Percentiles rank a stretch among this genome's conserved stretches.
These are phyloP conservation scores for Pelargonium citronellum DNA, from an alignment of 441 rosid genomes.

Conservation along the genomic window DNA sequence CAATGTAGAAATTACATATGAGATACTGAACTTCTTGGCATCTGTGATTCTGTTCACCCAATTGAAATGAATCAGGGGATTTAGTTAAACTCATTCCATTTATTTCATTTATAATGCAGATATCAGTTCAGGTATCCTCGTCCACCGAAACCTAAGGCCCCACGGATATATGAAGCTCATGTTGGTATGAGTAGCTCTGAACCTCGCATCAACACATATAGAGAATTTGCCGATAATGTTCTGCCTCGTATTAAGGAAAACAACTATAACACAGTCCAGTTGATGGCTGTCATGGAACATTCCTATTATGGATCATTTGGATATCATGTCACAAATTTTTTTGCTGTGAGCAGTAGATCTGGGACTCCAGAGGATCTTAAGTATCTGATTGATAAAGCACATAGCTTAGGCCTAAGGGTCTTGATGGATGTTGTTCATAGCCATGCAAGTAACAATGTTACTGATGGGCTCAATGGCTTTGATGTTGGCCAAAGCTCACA, in stretches of 20 bases:
- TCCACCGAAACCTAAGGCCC: constrained; percentile 64
- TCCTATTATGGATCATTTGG: constrained; percentile 84
- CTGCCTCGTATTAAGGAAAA: constrained; percentile 67
- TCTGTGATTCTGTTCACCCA: constrained; percentile 1
- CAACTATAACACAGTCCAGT: constrained; percentile 65
- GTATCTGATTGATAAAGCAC: constrained; percentile 79
- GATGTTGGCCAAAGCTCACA: constrained; percentile 73
- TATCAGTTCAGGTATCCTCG: constrained; percentile 52
- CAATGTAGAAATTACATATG: neutral
- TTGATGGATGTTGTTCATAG: constrained; percentile 77
- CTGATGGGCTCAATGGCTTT: constrained; percentile 83
- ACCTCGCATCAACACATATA: constrained; percentile 57
- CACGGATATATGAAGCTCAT: constrained; percentile 76
- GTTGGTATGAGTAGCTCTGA: constrained; percentile 84
- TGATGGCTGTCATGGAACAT: constrained; percentile 87
- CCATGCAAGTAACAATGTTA: constrained; percentile 72
- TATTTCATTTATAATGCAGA: constrained; percentile 36
- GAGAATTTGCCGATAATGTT: constrained; percentile 74
- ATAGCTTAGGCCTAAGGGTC: constrained; percentile 64
- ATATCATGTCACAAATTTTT: constrained; percentile 72
- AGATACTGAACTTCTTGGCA: constrained; percentile 10
- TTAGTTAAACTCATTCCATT: neutral
- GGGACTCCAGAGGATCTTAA: constrained; percentile 86
- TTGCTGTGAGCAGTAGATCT: constrained; percentile 75
- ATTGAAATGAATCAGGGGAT: neutral